A percentile compares a stretch with the other conserved stretches of the same genome.
Conservation (phyloP, 108 stramenopile species). For the Skeletonema tropicum region DNA sequence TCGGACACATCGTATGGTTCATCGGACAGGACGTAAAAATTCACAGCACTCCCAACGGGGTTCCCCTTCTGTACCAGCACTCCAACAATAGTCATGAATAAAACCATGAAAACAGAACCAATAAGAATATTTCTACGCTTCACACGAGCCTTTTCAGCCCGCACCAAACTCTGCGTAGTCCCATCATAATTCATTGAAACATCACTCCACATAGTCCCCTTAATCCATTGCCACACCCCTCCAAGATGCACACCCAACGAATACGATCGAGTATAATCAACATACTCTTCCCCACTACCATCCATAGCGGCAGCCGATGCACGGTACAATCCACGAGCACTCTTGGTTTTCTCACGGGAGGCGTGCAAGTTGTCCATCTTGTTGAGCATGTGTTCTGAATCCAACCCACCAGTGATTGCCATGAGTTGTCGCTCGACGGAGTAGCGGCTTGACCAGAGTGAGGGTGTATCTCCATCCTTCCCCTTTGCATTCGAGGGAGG, state of each 20-base stretch:
- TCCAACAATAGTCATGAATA: slow-evolving; percentile 14
- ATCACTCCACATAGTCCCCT: slow-evolving; percentile 55
- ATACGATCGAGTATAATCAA: slow-evolving; percentile 24
- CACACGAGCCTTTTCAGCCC: slow-evolving; percentile 31
- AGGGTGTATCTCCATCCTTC: slow-evolving; percentile 20
- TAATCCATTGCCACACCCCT: slow-evolving; percentile 38
- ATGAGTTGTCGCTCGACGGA: slow-evolving; percentile 56
- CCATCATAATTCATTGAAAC: slow-evolving; percentile 46
- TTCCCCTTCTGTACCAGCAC: slow-evolving; percentile 37
- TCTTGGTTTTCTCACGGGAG: slow-evolving; percentile 38
- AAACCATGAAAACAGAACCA: slow-evolving; percentile 16
- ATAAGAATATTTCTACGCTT: slow-evolving; percentile 31
- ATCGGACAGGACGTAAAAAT: slow-evolving; percentile 79
- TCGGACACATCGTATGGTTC: slow-evolving; percentile 59
- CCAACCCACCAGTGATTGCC: slow-evolving; percentile 54
- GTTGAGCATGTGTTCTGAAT: slow-evolving; percentile 31
- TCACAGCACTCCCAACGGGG: slow-evolving; percentile 29
- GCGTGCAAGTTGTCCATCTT: slow-evolving; percentile 48
- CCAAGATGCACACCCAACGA: slow-evolving; percentile 20
- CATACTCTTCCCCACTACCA: slow-evolving; percentile 43
- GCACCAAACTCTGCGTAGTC: slow-evolving; percentile 53
- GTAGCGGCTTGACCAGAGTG: slow-evolving; percentile 69
- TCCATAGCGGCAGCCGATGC: slow-evolving; percentile 39
- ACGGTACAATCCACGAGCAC: slow-evolving; percentile 47
- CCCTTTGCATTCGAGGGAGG: slow-evolving; percentile 1